Percentiles rank a stretch among this genome's conserved stretches.
Evolutionary conservation across 352 stramenopile species (phyloP).

Genomic region (Stramenopiles sp.): DNA sequence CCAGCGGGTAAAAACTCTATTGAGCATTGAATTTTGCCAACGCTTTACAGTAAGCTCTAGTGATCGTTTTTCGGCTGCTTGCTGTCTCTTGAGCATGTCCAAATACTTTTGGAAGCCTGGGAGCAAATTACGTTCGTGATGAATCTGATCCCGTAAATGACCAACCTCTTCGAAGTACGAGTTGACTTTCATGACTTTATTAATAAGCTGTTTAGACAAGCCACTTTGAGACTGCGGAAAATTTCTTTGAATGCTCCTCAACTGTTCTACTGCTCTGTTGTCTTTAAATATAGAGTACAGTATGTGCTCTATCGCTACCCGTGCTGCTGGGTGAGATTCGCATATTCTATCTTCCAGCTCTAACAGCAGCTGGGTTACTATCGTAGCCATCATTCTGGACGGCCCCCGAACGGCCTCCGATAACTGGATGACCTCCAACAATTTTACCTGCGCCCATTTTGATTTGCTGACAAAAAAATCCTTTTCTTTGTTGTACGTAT

Average conservation of each 20-base stretch:
- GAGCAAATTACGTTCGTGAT: slow-evolving; percentile 1
- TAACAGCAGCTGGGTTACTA: neutral
- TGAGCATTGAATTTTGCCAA: slow-evolving; percentile 1
- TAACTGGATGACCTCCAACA: neutral
- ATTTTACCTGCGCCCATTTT: neutral
- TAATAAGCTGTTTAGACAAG: neutral
- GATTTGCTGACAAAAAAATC: neutral
- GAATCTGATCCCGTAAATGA: neutral
- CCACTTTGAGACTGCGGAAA: too few relatives aligned
- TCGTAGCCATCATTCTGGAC: neutral
- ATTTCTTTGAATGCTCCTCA: neutral
- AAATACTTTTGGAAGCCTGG: neutral
- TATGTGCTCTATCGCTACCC: neutral
- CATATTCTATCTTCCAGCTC: neutral
- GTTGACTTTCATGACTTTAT: neutral
- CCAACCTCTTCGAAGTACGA: neutral
- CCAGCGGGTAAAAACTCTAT: neutral
- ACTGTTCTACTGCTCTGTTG: neutral
- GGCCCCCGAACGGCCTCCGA: neutral
- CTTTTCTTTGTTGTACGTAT: neutral
- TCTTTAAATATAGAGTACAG: slow-evolving; percentile 1
- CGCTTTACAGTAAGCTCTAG: slow-evolving; percentile 4
- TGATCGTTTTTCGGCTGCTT: neutral
- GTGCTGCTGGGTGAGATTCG: neutral
- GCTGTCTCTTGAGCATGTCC: neutral